Evolutionary conservation across 2,329 filamentous ascomycete species (phyloP).

Genomic region (Orbilia oligospora): DNA sequence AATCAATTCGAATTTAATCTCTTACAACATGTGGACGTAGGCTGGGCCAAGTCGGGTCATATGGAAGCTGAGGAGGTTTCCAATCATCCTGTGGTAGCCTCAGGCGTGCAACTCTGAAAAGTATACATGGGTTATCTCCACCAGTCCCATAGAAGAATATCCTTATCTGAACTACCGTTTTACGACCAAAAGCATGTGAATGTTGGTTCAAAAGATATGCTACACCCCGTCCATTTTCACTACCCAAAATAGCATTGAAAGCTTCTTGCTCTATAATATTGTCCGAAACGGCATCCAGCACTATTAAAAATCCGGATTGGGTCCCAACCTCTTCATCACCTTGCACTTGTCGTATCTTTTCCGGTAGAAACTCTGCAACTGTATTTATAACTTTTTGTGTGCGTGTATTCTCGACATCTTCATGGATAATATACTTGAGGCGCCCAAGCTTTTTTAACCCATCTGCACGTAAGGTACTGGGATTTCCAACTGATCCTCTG

Average conservation of each 20-base stretch:
- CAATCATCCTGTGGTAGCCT: neutral
- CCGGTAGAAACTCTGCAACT: neutral
- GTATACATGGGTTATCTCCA: neutral
- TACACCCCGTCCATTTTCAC: conserved; percentile 11
- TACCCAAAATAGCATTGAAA: conserved; percentile 32
- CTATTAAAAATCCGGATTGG: neutral
- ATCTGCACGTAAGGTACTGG: neutral
- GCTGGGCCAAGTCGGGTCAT: neutral
- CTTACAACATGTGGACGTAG: neutral
- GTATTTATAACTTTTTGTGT: neutral
- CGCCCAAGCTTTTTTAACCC: neutral
- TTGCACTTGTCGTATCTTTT: neutral
- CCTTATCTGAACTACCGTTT: conserved; percentile 22
- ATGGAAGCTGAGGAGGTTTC: neutral
- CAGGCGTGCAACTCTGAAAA: neutral
- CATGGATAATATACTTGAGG: conserved; percentile 4
- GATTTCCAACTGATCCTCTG: neutral
- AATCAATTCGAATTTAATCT: neutral
- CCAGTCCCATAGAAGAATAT: neutral
- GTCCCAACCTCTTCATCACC: neutral
- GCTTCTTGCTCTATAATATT: conserved; percentile 2
- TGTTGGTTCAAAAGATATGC: conserved; percentile 27
- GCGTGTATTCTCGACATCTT: neutral
- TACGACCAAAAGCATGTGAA: conserved; percentile 7
- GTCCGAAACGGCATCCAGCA: neutral